phyloP scores from a whole-genome alignment of 441 rosid genomes.

The Gossypium gossypioides region DNA sequence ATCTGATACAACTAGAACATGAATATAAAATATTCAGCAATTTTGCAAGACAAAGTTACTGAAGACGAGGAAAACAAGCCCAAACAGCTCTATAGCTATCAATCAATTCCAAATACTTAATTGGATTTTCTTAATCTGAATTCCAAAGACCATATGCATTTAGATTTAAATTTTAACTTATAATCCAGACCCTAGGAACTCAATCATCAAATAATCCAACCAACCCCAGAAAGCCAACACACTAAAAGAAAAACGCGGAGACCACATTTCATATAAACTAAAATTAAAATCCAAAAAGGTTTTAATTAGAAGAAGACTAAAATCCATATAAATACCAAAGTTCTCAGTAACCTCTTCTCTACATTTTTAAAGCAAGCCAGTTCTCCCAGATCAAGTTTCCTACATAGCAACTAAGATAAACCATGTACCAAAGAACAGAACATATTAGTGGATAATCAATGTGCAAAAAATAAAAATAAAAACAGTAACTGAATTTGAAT shows the following conservation, averaged over 20 bases:
- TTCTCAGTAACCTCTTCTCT: neutral
- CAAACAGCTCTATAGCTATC: neutral
- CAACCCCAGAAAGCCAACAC: neutral
- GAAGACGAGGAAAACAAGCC: neutral
- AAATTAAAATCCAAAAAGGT: neutral
- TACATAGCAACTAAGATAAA: neutral
- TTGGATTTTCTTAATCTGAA: neutral
- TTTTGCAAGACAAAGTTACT: conserved; percentile 4
- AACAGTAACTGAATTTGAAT: neutral
- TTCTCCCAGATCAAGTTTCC: neutral
- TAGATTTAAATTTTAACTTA: conserved; percentile 1
- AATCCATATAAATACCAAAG: conserved; percentile 4
- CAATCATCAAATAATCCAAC: neutral
- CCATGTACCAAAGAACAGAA: neutral
- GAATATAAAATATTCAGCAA: neutral
- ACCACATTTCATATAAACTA: neutral
- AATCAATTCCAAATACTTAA: neutral
- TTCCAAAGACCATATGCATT: neutral
- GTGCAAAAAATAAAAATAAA: neutral
- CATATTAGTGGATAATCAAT: neutral
- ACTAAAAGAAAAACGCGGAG: neutral
- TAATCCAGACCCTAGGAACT: neutral
- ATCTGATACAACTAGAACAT: neutral
- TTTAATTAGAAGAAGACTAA: neutral
- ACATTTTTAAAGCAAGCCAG: neutral